phyloP scores from a whole-genome alignment of 2,329 filamentous ascomycete genomes.

The Calonectria montana region DNA sequence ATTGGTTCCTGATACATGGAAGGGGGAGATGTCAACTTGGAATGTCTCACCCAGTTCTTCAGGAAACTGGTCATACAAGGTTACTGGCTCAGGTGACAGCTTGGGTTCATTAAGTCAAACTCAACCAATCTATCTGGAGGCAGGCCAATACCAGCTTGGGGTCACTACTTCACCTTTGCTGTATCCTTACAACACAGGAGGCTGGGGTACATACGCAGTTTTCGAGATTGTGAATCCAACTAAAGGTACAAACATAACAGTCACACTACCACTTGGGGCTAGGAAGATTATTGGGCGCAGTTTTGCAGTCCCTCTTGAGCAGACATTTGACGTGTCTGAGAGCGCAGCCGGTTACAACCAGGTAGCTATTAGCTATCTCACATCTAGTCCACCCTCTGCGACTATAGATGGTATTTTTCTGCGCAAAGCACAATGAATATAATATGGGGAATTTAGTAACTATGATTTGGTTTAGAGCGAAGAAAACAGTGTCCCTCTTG shows the following conservation, averaged over 20 bases:
- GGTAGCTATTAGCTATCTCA: constrained; percentile 10
- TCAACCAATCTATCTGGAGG: constrained; percentile 14
- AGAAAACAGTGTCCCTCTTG: too few species aligned
- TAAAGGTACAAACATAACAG: constrained; percentile 17
- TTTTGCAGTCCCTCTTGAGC: neutral
- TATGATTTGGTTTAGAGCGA: too few species aligned
- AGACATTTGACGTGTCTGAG: neutral
- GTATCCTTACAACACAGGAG: neutral
- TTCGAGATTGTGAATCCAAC: constrained; percentile 18
- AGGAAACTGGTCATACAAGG: neutral
- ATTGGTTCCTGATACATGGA: constrained; percentile 14
- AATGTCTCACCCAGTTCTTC: neutral
- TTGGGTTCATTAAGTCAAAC: constrained; percentile 10
- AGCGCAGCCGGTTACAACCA: constrained; percentile 17
- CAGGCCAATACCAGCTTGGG: constrained; percentile 10
- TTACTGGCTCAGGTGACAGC: neutral
- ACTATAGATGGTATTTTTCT: constrained; percentile 4
- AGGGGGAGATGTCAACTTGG: neutral
- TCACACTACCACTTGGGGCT: neutral
- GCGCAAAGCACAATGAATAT: neutral
- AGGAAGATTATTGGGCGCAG: neutral
- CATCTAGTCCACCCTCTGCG: neutral
- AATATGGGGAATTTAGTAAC: too few species aligned
- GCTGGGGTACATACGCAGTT: neutral
- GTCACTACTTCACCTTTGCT: neutral